Evolutionary conservation across 2,329 filamentous ascomycete species (phyloP).

Genomic region (Fusarium subtropicale): DNA sequence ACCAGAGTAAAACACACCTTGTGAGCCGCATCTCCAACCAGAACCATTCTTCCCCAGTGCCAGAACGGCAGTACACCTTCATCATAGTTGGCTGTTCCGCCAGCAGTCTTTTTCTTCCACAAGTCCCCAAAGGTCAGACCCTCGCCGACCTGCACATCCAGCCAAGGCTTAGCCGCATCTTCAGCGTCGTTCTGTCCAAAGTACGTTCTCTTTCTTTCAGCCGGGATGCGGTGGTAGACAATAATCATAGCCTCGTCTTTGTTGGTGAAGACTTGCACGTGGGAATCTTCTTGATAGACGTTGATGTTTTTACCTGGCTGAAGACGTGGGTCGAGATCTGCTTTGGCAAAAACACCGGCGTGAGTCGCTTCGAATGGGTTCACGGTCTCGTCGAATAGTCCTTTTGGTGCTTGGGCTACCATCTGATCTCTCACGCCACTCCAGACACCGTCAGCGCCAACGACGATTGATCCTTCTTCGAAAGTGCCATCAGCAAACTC

Average conservation of each 20-base stretch:
- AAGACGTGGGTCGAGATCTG: neutral
- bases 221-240: conserved; percentile 17
- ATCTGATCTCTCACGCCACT: conserved; percentile 28
- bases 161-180: conserved; percentile 15
- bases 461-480: neutral
- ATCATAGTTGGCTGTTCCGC: conserved; percentile 27
- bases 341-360: conserved; percentile 13
- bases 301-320: conserved; percentile 7
- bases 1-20: neutral
- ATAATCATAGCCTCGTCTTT: conserved; percentile 16
- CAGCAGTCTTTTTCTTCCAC: conserved; percentile 20
- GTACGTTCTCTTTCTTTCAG: conserved; percentile 10
- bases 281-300: conserved; percentile 13
- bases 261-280: conserved; percentile 27
- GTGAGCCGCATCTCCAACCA: conserved; percentile 25
- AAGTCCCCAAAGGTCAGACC: conserved; percentile 21
- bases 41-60: conserved; percentile 30
- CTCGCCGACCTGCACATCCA: conserved; percentile 11
- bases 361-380: conserved; percentile 23
- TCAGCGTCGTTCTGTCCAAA: conserved; percentile 29
- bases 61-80: conserved; percentile 27
- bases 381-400: conserved; percentile 11
- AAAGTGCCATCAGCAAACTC: conserved; percentile 20
- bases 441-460: conserved; percentile 25
- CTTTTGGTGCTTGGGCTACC: conserved; percentile 11